Percentiles rank a stretch among this genome's conserved stretches.
These are phyloP conservation scores for Francoa sonchifolia DNA, from an alignment of 441 rosid species.

Conservation along the genomic window DNA sequence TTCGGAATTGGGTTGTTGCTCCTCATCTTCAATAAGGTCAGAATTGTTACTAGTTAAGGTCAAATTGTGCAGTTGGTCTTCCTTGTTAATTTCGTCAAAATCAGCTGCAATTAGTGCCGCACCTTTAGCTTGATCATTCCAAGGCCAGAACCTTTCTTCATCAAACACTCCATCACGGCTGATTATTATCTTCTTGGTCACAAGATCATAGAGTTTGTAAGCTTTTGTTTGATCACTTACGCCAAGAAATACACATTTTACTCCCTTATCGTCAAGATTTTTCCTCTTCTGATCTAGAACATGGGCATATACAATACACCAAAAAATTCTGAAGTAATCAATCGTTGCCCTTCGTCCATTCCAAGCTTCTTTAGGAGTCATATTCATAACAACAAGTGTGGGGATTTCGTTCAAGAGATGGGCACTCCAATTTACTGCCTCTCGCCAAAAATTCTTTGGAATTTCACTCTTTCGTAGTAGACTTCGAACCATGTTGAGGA, in stretches of 20 bases:
- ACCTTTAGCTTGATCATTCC: background rate
- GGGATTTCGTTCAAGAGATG: conserved; percentile 5
- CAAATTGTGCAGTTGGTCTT: background rate
- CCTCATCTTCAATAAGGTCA: background rate
- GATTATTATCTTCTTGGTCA: conserved; percentile 1
- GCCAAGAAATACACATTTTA: conserved; percentile 6
- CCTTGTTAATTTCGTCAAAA: background rate
- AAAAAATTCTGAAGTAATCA: conserved; percentile 1
- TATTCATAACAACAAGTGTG: conserved; percentile 1
- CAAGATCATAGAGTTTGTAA: conserved; percentile 1
- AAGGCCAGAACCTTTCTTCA: background rate
- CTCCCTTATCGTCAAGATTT: conserved; percentile 2
- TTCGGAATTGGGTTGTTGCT: background rate
- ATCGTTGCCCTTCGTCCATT: background rate
- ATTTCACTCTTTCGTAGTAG: background rate
- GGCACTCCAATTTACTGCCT: background rate
- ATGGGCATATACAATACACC: conserved; percentile 3
- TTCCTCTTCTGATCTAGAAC: background rate
- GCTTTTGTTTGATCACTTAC: background rate
- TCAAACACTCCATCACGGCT: background rate
- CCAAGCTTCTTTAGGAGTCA: background rate
- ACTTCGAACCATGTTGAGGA: conserved; percentile 1
- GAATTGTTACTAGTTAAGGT: too few species aligned
- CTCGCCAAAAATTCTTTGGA: conserved; percentile 1
- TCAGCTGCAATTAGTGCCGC: background rate